Conservation (phyloP, 1,284 basidiomycete genomes). For the Cutaneotrichosporon mucoides region DNA sequence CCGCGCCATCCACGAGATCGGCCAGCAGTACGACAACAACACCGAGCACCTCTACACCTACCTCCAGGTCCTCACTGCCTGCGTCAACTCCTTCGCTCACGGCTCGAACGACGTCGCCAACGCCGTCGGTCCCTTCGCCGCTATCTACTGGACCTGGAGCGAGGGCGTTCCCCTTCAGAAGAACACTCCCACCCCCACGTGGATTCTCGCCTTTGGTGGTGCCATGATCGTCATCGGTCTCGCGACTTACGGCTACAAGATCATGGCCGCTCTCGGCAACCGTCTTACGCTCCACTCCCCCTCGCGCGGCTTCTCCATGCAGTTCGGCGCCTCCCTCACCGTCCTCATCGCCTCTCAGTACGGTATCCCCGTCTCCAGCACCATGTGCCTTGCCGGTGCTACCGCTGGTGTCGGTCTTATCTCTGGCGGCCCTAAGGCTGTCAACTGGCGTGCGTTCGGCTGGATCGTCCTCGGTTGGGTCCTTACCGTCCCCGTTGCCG, state of each 20-base stretch:
- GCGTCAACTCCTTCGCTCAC: slow-evolving; percentile 53
- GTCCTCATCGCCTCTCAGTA: slow-evolving; percentile 51
- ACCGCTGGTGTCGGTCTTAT: slow-evolving; percentile 51
- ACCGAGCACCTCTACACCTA: slow-evolving; percentile 54
- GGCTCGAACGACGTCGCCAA: slow-evolving; percentile 49
- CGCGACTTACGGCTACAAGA: slow-evolving; percentile 50
- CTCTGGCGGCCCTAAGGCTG: slow-evolving; percentile 46
- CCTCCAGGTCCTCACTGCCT: slow-evolving; percentile 54
- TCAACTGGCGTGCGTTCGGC: slow-evolving; percentile 39
- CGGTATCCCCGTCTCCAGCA: slow-evolving; percentile 47
- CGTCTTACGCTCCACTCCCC: slow-evolving; percentile 52
- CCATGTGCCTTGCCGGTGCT: slow-evolving; percentile 52
- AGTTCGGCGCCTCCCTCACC: slow-evolving; percentile 51
- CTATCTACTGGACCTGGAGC: slow-evolving; percentile 19
- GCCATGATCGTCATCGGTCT: slow-evolving; percentile 51
- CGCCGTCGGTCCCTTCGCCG: slow-evolving; percentile 45
- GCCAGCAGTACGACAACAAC: slow-evolving; percentile 51
- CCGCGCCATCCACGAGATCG: slow-evolving; percentile 38
- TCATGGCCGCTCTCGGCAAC: slow-evolving; percentile 51
- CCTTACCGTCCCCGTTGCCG: slow-evolving; percentile 49
- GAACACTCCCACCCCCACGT: slow-evolving; percentile 47
- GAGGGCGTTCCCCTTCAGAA: slow-evolving; percentile 30
- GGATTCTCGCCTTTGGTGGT: slow-evolving; percentile 51
- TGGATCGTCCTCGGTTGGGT: slow-evolving; percentile 37
- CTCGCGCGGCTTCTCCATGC: slow-evolving; percentile 53